Base-by-base conservation (phyloP, 2,329 filamentous ascomycete genomes). In the Aspergillus sp. region DNA sequence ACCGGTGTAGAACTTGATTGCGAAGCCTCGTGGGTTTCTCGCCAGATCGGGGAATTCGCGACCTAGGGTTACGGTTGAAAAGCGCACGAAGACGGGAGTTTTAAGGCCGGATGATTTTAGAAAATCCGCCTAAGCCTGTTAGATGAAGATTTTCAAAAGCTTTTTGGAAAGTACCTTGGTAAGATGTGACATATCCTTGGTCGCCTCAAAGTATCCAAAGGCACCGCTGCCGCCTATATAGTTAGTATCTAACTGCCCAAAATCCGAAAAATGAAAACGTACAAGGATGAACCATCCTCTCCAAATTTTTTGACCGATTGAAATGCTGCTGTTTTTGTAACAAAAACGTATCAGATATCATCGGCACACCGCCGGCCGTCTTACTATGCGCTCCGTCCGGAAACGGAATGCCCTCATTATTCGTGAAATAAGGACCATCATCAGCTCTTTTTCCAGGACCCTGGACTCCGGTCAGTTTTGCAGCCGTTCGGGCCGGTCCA, bases 311-410 rank as follows among this genome's bases (percentile, higher is more conserved):
- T n/a, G 73, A 76, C n/a, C 76, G 68, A 51, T 79, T 79, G 67
- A 79, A 79, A 15, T 70, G 68, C 60, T 79, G 76, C 60, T 79
- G 75, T 61, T 78, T 78, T 64, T 80, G 75, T 49, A 79, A 68
- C 22, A 79, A 63, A 53, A 77, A 76, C 0, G 72, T 66, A 60
- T 78, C 75, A 53, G 74, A 77, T 5, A 69, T 67, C 0, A 79
- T 58, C 0, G 76, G 76, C 39, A 79, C 69, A 4, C 76, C 77
- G 0, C 76, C 76, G 27, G 77, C 65, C 3, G 72, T 79, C 66
- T 78, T 78, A 64, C 75, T 78, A 57, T 78, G 75, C 13, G 58
- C 48, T 60, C 71, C 64, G 50, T 79, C 76, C 2, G 20, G 76
- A 46, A 71, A 74, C 0, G 76, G 77, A 37, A 74, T 73, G 38